Percentiles rank a stretch among this genome's conserved stretches.
phyloP scores from a whole-genome alignment of 2,329 filamentous ascomycete genomes.

The Fusarium lyarnte region DNA sequence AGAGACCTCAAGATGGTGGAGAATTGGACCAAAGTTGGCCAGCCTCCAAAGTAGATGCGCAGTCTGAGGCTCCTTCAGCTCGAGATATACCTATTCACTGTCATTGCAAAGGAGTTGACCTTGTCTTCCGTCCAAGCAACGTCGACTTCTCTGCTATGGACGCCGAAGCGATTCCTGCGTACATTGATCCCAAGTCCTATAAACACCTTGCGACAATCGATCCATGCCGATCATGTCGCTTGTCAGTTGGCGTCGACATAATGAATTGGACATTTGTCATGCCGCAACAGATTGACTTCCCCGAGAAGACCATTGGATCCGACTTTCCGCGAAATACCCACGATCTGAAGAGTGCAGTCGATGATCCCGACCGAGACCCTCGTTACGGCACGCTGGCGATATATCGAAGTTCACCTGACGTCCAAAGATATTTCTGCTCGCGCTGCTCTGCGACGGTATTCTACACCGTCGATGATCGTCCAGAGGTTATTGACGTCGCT shows the following conservation, averaged over 20 bases:
- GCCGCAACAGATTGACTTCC: conserved; percentile 52
- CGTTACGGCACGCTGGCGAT: conserved; percentile 55
- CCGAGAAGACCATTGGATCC: background rate
- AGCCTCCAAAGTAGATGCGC: conserved; percentile 1
- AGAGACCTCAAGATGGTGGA: conserved; percentile 27
- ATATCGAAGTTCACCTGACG: conserved; percentile 55
- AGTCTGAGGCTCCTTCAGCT: conserved; percentile 7
- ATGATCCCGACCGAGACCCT: conserved; percentile 43
- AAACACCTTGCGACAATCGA: conserved; percentile 55
- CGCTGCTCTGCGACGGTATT: conserved; percentile 59
- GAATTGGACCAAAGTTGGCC: conserved; percentile 49
- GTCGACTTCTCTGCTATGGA: conserved; percentile 27
- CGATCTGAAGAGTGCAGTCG: conserved; percentile 49
- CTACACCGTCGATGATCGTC: conserved; percentile 52
- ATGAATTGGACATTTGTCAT: conserved; percentile 57
- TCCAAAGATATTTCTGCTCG: conserved; percentile 60
- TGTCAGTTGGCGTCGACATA: conserved; percentile 54
- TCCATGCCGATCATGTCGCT: conserved; percentile 59
- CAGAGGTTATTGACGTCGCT: conserved; percentile 55
- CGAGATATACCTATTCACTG: conserved; percentile 53
- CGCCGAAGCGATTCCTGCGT: conserved; percentile 50
- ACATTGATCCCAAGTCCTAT: conserved; percentile 54
- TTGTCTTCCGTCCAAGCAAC: conserved; percentile 50
- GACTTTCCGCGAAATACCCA: conserved; percentile 22
- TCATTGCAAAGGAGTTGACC: conserved; percentile 57